Evolutionary conservation across 176 grass and related monocot genomes (phyloP).

Genomic region (Neostapfia colusana): DNA sequence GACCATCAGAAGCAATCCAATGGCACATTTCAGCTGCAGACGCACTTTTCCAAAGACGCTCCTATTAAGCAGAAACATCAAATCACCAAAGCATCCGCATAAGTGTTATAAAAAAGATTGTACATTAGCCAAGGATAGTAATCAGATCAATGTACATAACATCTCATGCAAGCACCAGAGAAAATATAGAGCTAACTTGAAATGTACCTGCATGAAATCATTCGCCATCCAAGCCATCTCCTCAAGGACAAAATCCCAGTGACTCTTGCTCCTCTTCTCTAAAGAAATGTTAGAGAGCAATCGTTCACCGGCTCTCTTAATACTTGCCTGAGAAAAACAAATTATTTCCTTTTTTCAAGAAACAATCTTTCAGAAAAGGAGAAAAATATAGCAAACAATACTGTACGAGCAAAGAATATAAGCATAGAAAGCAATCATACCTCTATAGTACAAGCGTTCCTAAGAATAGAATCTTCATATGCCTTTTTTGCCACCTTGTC

Average conservation of each 20-base stretch:
- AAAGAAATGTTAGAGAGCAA: conserved; percentile 56
- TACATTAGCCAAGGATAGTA: conserved; percentile 20
- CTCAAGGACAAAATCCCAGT: conserved; percentile 97
- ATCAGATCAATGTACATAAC: neutral
- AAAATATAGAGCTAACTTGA: conserved; percentile 17
- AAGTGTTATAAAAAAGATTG: conserved; percentile 7
- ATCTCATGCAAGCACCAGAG: conserved; percentile 8
- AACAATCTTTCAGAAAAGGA: conserved; percentile 29
- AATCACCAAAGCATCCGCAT: conserved; percentile 26
- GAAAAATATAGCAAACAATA: neutral
- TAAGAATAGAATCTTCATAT: conserved; percentile 65
- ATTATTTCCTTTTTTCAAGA: neutral
- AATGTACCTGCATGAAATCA: conserved; percentile 96
- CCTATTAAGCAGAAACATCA: conserved; percentile 55
- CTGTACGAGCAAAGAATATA: neutral
- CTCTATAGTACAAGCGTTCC: conserved; percentile 73
- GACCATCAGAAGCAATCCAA: conserved; percentile 58
- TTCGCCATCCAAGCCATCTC: conserved; percentile 98
- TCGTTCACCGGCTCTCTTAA: conserved; percentile 59
- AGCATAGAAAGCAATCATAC: conserved; percentile 40
- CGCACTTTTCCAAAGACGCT: conserved; percentile 77
- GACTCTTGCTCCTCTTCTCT: conserved; percentile 79
- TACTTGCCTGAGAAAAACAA: conserved; percentile 45
- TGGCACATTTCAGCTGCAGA: conserved; percentile 62
- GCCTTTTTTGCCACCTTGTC: conserved; percentile 49